Evolutionary conservation across 1,139 yeast species (phyloP).

Genomic region (Suhomyces choctaworum): DNA sequence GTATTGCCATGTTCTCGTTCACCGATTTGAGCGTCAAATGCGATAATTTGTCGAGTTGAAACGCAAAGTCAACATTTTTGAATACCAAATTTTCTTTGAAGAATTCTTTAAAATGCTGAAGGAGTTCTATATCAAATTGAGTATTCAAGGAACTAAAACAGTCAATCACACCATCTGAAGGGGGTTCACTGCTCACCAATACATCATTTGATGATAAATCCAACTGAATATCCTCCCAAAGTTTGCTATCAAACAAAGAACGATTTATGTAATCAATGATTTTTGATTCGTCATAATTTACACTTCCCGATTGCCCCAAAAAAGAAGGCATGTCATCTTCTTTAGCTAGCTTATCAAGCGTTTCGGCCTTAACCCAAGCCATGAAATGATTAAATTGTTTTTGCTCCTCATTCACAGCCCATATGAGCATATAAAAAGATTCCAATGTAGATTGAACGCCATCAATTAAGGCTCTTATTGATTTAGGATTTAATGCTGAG

Average conservation of each 20-base stretch:
- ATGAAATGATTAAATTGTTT: slow-evolving; percentile 51
- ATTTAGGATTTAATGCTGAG: slow-evolving; percentile 31
- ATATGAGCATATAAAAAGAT: slow-evolving; percentile 39
- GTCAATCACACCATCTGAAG: slow-evolving; percentile 10
- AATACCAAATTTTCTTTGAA: slow-evolving; percentile 15
- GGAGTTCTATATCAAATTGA: slow-evolving; percentile 13
- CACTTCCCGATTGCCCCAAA: slow-evolving; percentile 19
- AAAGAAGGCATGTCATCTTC: slow-evolving; percentile 37
- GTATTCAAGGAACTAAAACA: slow-evolving; percentile 13
- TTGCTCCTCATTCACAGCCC: slow-evolving; percentile 55
- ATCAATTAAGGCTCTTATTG: slow-evolving; percentile 29
- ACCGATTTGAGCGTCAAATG: slow-evolving; percentile 6
- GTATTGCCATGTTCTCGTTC: slow-evolving; percentile 2
- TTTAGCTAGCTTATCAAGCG: slow-evolving; percentile 38
- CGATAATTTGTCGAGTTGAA: slow-evolving; percentile 1
- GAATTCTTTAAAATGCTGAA: slow-evolving; percentile 17
- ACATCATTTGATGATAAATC: slow-evolving; percentile 21
- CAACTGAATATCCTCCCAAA: slow-evolving; percentile 27
- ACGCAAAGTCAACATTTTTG: background rate
- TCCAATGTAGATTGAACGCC: slow-evolving; percentile 36
- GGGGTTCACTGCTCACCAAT: slow-evolving; percentile 8
- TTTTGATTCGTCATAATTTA: slow-evolving; percentile 25
- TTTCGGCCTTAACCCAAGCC: slow-evolving; percentile 43
- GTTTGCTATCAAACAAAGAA: slow-evolving; percentile 26
- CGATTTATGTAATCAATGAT: slow-evolving; percentile 34